phyloP scores from a whole-genome alignment of 1,139 yeast species.

The Suhomyces bokatorum region DNA sequence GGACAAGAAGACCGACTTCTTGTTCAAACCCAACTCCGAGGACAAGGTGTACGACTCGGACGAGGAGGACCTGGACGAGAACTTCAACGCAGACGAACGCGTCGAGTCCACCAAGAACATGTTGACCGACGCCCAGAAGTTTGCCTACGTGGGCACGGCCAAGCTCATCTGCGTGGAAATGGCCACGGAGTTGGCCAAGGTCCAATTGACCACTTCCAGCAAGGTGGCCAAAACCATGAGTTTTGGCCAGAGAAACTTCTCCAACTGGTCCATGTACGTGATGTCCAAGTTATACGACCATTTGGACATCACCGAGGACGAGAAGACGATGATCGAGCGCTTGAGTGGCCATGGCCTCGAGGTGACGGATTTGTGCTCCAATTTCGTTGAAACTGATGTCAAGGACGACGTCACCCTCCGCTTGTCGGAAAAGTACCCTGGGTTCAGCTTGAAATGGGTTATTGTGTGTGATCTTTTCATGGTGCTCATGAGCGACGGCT shows the following conservation, averaged over 20 bases:
- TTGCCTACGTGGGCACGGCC: constrained; percentile 88
- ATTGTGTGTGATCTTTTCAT: constrained; percentile 86
- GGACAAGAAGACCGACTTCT: constrained; percentile 80
- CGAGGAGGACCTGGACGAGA: constrained; percentile 28
- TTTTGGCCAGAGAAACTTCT: constrained; percentile 74
- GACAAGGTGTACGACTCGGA: constrained; percentile 6
- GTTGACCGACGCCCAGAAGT: constrained; percentile 80
- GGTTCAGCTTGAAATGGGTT: constrained; percentile 89
- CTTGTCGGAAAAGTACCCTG: constrained; percentile 23
- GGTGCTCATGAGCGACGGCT: constrained; percentile 76
- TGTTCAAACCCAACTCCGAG: constrained; percentile 48
- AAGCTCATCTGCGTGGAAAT: constrained; percentile 74
- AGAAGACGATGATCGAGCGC: constrained; percentile 84
- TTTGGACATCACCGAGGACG: constrained; percentile 69
- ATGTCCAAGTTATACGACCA: constrained; percentile 78
- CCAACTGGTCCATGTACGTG: constrained; percentile 80
- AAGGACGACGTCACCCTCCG: constrained; percentile 7
- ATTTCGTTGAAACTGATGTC: constrained; percentile 36
- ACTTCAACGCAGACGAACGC: constrained; percentile 58
- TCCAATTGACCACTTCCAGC: constrained; percentile 53
- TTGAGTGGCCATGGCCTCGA: constrained; percentile 82
- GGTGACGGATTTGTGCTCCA: constrained; percentile 66
- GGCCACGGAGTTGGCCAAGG: constrained; percentile 73
- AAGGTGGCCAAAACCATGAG: constrained; percentile 62
- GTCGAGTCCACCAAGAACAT: constrained; percentile 78